Evolutionary conservation across 139 green algal genomes (phyloP).

Genomic region (Eudorina sp.): DNA sequence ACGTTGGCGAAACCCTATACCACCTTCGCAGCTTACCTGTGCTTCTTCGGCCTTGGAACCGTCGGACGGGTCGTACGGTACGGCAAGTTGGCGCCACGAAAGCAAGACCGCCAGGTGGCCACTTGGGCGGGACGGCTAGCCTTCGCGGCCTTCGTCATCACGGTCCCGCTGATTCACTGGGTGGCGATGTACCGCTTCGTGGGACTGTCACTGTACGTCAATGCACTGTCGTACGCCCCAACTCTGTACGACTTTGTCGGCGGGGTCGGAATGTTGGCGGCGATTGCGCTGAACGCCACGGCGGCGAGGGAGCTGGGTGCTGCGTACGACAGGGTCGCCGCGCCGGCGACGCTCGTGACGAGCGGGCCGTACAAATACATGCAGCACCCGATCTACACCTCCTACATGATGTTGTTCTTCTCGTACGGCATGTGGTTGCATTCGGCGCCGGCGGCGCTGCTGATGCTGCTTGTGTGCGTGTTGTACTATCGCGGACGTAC

Average conservation of each 20-base stretch:
- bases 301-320: constrained; percentile 58
- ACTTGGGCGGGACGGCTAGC: constrained; percentile 8
- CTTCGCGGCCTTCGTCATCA: constrained; percentile 62
- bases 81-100: constrained; percentile 52
- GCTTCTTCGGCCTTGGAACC: constrained; percentile 70
- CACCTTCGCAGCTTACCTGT: constrained; percentile 59
- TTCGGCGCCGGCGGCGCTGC: constrained; percentile 50
- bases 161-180: constrained; percentile 68
- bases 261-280: constrained; percentile 45
- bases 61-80: constrained; percentile 60
- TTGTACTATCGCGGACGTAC: constrained; percentile 59
- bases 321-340: constrained; percentile 72
- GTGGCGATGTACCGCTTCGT: constrained; percentile 43
- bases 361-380: constrained; percentile 69
- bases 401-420: constrained; percentile 80
- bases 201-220: constrained; percentile 5
- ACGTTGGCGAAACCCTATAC: constrained; percentile 36
- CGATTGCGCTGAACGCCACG: constrained; percentile 57
- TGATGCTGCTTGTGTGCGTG: constrained; percentile 54
- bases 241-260: constrained; percentile 61
- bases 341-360: constrained; percentile 67
- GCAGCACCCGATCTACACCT: constrained; percentile 82
- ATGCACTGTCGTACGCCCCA: background rate
- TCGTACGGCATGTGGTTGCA: constrained; percentile 68
- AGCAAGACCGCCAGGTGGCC: constrained; percentile 59